Percentiles rank a stretch among this genome's conserved stretches.
Conservation (phyloP, 805 yeast genomes). For the Lipomyces sp. region DNA sequence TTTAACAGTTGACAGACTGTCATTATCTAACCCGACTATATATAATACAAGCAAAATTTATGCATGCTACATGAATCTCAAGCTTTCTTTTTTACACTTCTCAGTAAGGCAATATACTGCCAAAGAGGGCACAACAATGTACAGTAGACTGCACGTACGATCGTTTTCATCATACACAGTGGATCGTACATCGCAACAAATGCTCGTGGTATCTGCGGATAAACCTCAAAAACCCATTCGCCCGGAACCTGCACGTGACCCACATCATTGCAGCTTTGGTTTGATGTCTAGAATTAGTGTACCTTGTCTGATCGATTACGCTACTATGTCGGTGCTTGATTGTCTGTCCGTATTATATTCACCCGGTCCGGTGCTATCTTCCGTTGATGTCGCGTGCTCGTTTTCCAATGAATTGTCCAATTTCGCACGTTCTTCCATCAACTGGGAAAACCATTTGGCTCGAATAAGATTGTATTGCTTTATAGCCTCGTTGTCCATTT, state of each 20-base stretch:
- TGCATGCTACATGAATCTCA: no score
- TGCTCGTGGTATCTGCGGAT: no score
- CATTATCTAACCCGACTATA: no score
- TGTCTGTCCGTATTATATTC: background rate
- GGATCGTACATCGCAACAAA: no score
- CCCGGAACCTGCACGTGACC: background rate
- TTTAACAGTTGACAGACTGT: no score
- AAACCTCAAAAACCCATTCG: no score
- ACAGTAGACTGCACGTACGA: no score
- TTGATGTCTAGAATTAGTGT: background rate
- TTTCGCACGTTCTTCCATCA: background rate
- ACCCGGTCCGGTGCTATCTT: background rate
- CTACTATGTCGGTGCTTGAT: background rate
- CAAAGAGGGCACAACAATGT: no score
- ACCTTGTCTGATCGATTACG: background rate
- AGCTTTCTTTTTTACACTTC: no score
- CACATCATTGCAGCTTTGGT: background rate
- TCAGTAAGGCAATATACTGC: no score
- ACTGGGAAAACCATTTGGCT: background rate
- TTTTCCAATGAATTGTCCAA: background rate
- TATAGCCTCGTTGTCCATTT: background rate
- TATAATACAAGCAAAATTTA: no score
- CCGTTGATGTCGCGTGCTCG: background rate
- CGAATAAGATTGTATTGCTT: constrained; percentile 2
- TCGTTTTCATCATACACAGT: no score